These are phyloP conservation scores for Quercus cerris DNA, from an alignment of 306 rosid genomes.

Conservation along the genomic window DNA sequence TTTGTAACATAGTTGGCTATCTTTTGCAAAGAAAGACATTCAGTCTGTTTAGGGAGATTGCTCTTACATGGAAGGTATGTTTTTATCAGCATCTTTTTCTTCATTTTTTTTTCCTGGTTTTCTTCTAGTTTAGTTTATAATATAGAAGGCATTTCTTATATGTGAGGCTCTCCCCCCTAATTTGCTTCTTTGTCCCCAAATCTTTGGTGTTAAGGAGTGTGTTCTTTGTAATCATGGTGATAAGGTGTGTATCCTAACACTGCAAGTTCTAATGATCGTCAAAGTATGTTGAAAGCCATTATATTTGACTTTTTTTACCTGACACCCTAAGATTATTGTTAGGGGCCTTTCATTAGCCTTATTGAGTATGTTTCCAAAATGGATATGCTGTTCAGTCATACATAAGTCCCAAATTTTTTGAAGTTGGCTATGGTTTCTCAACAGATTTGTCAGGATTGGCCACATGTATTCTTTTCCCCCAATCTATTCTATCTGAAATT, in stretches of 20 bases:
- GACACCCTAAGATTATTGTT: background rate
- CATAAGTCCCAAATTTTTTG: no score
- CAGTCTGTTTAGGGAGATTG: slow-evolving; percentile 61
- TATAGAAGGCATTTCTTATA: background rate
- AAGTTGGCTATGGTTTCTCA: no score
- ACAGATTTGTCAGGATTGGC: no score
- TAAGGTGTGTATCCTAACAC: background rate
- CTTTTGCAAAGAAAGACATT: slow-evolving; percentile 68
- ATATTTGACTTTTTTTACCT: background rate
- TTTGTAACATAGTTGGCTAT: slow-evolving; percentile 67
- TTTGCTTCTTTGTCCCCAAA: background rate
- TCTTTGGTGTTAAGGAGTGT: background rate
- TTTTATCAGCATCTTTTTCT: background rate
- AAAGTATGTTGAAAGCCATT: background rate
- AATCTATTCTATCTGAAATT: no score
- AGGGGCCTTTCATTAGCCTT: background rate
- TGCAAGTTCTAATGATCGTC: background rate
- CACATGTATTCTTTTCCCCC: no score
- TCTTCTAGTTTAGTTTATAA: slow-evolving; percentile 2
- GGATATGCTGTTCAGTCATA: background rate
- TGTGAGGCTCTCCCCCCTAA: background rate
- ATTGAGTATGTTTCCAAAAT: background rate
- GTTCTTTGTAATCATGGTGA: background rate
- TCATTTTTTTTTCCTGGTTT: background rate
- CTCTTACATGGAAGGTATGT: slow-evolving; percentile 72